phyloP scores from a whole-genome alignment of 495 filamentous ascomycete species.

The Xylaria cubensis region DNA sequence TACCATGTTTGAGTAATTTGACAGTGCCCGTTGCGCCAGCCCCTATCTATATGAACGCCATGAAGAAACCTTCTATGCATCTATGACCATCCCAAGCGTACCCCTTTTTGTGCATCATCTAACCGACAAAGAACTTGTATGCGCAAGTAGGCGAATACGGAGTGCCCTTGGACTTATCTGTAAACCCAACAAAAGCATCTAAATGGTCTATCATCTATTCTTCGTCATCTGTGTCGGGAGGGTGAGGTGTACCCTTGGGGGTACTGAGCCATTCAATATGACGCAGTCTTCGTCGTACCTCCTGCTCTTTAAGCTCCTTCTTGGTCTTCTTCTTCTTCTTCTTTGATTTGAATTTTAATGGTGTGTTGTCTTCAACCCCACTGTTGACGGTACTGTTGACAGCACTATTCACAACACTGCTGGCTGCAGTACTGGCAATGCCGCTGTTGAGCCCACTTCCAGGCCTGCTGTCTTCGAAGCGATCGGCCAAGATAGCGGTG shows the following conservation, averaged over 20 bases:
- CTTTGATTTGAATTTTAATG: slow-evolving; percentile 86
- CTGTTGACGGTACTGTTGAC: slow-evolving; percentile 77
- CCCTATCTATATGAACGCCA: slow-evolving; percentile 26
- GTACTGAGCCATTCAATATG: slow-evolving; percentile 94
- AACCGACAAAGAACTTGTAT: slow-evolving; percentile 17
- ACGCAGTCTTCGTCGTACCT: slow-evolving; percentile 83
- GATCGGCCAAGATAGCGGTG: slow-evolving; percentile 71
- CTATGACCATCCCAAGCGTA: slow-evolving; percentile 22
- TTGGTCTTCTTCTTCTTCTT: slow-evolving; percentile 99
- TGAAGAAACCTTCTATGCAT: slow-evolving; percentile 20
- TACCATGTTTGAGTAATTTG: neutral
- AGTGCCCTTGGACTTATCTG: neutral
- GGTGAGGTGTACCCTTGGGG: slow-evolving; percentile 79
- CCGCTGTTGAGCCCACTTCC: slow-evolving; percentile 61
- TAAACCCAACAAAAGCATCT: slow-evolving; percentile 7
- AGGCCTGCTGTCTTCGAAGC: slow-evolving; percentile 83
- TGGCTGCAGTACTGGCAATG: slow-evolving; percentile 57
- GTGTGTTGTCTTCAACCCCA: slow-evolving; percentile 76
- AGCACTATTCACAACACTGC: slow-evolving; percentile 66
- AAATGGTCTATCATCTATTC: slow-evolving; percentile 46
- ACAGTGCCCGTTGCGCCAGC: neutral
- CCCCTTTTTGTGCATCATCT: slow-evolving; percentile 20
- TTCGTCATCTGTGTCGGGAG: slow-evolving; percentile 81
- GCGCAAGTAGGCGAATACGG: neutral
- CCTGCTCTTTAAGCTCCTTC: slow-evolving; percentile 91